Evolutionary conservation across 139 green algal genomes (phyloP), one percentile per base, ranked within the genome.

Genomic region (Dunaliella primolecta): DNA sequence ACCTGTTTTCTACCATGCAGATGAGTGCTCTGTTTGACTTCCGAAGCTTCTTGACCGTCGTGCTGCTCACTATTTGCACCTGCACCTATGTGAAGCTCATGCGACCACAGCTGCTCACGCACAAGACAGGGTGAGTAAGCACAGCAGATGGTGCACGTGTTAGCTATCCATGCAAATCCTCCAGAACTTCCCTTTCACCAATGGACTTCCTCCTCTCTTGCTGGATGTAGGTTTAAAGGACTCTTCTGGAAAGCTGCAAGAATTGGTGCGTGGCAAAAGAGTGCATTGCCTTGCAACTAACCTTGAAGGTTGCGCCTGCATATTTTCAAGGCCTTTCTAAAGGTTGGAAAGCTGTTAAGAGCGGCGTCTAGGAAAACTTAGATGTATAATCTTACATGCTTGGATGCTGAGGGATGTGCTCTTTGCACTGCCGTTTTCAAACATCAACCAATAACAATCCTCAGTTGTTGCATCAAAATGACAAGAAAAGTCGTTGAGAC

Each of bases 21-120:
- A 97, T 97, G 96, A 96, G 93, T 31, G 96, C 96, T 0, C 89
- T 99, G 1, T 99, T 99, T 81, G 94, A 99, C 81, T 99, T 98
- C 86, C 89, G 95, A 36, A 95, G 93, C 20, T 99, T 99, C 76
- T 80, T 98, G 15, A 94, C 89, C 0, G 96, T 98, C 3, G 88
- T 98, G 1, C 87, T 99, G 2, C 89, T 99, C 24, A 93, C 94
- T 29, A 98, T 99, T 75, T 99, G 96, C 88, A 97, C 96, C 2
- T 99, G 96, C 92, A 98, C 96, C 15, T 99, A 96, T 84, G 83
- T 99, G 36, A 99, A 99, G 89, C 89, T 94, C 0, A 96, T 96
- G 76, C 88, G 91, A 15, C 94, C 93, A 0, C 85, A 86, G 2
- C 75, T 95, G 0, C 85, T 98, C 0, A 92, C 82, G 1, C 89